A percentile compares a stretch with the other conserved stretches of the same genome.
Conservation (phyloP, 2,329 filamentous ascomycete genomes). For the Cercospora canescens region DNA sequence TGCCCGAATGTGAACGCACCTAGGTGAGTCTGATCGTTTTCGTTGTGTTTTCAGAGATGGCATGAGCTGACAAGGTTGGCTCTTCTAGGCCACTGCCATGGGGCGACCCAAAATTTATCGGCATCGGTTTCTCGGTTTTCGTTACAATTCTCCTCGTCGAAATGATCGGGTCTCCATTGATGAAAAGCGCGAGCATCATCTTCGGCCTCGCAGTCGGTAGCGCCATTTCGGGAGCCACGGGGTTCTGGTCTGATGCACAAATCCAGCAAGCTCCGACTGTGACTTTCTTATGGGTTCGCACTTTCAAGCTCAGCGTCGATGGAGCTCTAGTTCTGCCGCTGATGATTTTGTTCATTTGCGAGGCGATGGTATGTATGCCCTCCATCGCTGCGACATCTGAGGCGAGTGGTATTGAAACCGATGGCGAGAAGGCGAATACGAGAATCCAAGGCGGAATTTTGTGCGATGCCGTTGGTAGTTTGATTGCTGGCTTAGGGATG, state of each 20-base stretch:
- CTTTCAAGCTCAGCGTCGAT: constrained; percentile 23
- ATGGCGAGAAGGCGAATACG: constrained; percentile 22
- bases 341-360: constrained; percentile 25
- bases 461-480: constrained; percentile 21
- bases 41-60: too few species aligned
- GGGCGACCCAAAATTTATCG: constrained; percentile 24
- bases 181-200: constrained; percentile 24
- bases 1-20: constrained; percentile 22
- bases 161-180: constrained; percentile 22
- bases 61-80: neutral
- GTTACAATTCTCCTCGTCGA: constrained; percentile 25
- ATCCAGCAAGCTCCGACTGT: constrained; percentile 20
- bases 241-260: constrained; percentile 20
- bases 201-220: constrained; percentile 24
- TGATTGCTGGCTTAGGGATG: constrained; percentile 19
- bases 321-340: constrained; percentile 21
- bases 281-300: constrained; percentile 21
- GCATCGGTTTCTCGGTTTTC: constrained; percentile 24
- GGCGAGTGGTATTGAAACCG: constrained; percentile 18
- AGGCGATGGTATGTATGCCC: constrained; percentile 26
- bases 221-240: constrained; percentile 22
- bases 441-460: constrained; percentile 26
- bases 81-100: constrained; percentile 15
- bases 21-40: neutral
- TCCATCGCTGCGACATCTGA: constrained; percentile 23